Evolutionary conservation across 2,329 filamentous ascomycete genomes (phyloP).

Genomic region (Emericellopsis atlantica): DNA sequence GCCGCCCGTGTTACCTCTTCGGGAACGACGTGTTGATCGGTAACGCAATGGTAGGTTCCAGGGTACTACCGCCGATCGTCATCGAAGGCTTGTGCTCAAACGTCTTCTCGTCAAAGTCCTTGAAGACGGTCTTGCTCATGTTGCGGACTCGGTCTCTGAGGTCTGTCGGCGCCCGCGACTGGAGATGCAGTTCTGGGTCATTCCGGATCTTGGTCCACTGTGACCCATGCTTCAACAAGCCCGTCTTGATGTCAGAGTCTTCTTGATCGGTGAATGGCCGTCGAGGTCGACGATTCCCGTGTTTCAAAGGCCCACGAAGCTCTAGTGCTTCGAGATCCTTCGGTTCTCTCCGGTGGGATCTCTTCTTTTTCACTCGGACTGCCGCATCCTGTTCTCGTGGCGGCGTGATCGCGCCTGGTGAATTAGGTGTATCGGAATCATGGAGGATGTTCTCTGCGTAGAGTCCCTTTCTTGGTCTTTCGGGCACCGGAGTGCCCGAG

Average conservation of each 20-base stretch:
- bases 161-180: conserved; percentile 48
- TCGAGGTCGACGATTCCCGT: conserved; percentile 46
- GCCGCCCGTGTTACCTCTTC: too few species aligned
- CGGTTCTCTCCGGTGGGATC: conserved; percentile 41
- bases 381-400: conserved; percentile 18
- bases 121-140: conserved; percentile 47
- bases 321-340: conserved; percentile 44
- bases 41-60: conserved; percentile 40
- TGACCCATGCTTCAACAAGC: conserved; percentile 46
- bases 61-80: conserved; percentile 25
- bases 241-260: conserved; percentile 47
- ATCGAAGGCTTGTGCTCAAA: conserved; percentile 30
- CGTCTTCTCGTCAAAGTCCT: conserved; percentile 40
- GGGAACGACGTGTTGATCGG: conserved; percentile 31
- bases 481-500: conserved; percentile 8
- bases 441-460: conserved; percentile 41
- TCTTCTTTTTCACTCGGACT: conserved; percentile 33
- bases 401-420: conserved; percentile 2
- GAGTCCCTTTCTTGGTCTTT: conserved; percentile 28
- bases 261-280: conserved; percentile 50
- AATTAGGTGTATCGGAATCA: conserved; percentile 20
- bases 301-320: conserved; percentile 49
- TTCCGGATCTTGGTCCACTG: conserved; percentile 55
- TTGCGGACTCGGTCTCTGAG: conserved; percentile 51
- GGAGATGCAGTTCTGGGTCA: conserved; percentile 44